These are phyloP conservation scores for Singerocomus inundabilis DNA, from an alignment of 1,284 basidiomycete genomes.

Conservation along the genomic window DNA sequence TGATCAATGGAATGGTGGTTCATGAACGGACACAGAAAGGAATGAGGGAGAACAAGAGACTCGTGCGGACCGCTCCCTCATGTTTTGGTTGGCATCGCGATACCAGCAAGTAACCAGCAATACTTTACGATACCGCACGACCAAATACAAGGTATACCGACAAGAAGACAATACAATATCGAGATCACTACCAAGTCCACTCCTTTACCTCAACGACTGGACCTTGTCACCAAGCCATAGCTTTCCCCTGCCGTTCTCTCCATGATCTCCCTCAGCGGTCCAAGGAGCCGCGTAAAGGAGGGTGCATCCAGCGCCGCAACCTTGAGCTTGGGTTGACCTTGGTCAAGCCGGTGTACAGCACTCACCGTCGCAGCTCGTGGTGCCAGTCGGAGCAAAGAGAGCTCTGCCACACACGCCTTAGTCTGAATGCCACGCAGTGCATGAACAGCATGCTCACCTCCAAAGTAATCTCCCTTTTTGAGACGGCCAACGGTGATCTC, in stretches of 20 bases:
- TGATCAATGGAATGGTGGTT: not conserved
- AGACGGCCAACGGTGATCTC: constrained; percentile 76
- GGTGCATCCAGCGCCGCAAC: constrained; percentile 93
- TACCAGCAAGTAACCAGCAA: no score
- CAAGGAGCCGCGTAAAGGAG: constrained; percentile 92
- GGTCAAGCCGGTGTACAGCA: constrained; percentile 59
- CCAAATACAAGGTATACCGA: constrained; percentile 3
- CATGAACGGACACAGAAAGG: no score
- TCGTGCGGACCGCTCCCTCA: no score
- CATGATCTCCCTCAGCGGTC: constrained; percentile 87
- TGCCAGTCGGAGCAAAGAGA: constrained; percentile 80
- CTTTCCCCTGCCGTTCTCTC: constrained; percentile 72
- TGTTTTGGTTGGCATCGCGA: no score
- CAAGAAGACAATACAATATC: constrained; percentile 8
- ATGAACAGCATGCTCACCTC: constrained; percentile 58
- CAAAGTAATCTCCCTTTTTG: constrained; percentile 96
- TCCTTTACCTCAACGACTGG: constrained; percentile 23
- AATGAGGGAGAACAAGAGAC: no score
- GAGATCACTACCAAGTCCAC: constrained; percentile 2
- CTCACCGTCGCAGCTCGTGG: constrained; percentile 94
- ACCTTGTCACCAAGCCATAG: constrained; percentile 38
- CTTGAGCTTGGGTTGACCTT: constrained; percentile 67
- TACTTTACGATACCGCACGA: no score
- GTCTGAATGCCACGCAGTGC: not conserved
- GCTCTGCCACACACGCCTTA: constrained; percentile 47